These are phyloP conservation scores for Maudiozyma serrabonitensis DNA, from an alignment of 805 yeast genomes.

Conservation along the genomic window DNA sequence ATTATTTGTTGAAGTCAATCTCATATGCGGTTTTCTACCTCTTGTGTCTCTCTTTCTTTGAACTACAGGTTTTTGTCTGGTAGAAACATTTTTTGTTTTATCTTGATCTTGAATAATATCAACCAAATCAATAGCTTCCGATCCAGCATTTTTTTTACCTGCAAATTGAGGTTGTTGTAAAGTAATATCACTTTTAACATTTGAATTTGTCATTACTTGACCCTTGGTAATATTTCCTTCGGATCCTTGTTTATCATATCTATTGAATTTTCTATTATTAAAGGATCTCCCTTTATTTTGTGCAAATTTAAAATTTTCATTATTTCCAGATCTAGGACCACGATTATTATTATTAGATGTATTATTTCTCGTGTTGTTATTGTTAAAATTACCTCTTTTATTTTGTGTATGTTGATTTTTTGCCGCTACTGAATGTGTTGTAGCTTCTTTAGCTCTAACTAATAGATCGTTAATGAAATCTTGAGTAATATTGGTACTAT, in stretches of 20 bases:
- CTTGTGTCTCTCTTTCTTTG: not conserved
- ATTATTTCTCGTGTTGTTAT: not conserved
- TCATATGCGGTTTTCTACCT: not conserved
- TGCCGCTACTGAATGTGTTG: conserved; percentile 8
- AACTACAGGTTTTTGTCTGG: not conserved
- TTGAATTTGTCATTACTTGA: not conserved
- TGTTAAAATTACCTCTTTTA: not conserved
- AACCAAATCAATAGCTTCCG: not conserved
- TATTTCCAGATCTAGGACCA: conserved; percentile 2
- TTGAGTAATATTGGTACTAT: conserved; percentile 15
- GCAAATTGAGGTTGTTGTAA: conserved; percentile 3
- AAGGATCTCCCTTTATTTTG: not conserved
- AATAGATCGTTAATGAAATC: conserved; percentile 25
- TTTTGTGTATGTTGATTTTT: not conserved
- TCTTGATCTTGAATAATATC: not conserved
- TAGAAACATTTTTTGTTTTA: not conserved
- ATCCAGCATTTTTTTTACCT: not conserved
- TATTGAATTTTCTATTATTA: not conserved
- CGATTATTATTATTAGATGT: conserved; percentile 1
- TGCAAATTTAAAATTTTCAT: not conserved
- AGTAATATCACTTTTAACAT: not conserved
- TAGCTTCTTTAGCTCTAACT: conserved; percentile 25
- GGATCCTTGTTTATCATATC: not conserved
- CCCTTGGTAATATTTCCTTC: not conserved
- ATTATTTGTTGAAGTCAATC: not conserved